A percentile compares a stretch with the other conserved stretches of the same genome.
phyloP scores from a whole-genome alignment of 1,284 basidiomycete genomes.

The Xanthoconium separans region DNA sequence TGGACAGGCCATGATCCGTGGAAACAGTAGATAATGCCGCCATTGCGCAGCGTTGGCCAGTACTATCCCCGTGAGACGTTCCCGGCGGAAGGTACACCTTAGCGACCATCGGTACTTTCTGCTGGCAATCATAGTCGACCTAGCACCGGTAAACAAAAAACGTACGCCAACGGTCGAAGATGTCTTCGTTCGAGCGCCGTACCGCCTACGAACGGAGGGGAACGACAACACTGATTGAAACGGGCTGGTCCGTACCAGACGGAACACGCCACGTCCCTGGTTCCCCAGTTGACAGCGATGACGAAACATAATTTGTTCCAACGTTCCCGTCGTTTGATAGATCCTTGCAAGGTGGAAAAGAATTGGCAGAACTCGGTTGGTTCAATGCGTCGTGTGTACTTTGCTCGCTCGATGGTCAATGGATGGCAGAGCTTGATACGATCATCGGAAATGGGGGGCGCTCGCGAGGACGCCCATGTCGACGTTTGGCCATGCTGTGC shows the following conservation, averaged over 20 bases:
- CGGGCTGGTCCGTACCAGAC: conserved; percentile 6
- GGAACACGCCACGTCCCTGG: not conserved
- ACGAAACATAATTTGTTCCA: not conserved
- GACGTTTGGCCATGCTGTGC: conserved; percentile 22
- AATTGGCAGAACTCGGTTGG: not conserved
- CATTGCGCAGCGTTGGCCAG: not conserved
- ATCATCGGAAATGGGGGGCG: conserved; percentile 1
- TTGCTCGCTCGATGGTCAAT: not conserved
- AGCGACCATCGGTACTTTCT: not conserved
- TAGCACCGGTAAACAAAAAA: not conserved
- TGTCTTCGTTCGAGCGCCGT: conserved; percentile 10
- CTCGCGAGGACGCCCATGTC: conserved; percentile 6
- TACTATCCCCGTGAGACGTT: not conserved
- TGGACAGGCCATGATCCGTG: conserved; percentile 19
- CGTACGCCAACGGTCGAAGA: not conserved
- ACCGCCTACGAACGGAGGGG: not conserved
- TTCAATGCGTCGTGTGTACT: not conserved
- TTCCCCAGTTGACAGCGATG: too few species aligned
- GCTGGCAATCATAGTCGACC: not conserved
- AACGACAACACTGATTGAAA: not conserved
- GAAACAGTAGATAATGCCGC: not conserved
- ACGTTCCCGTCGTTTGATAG: not conserved
- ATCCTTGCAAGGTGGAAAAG: conserved; percentile 1
- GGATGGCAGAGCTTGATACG: not conserved
- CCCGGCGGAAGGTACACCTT: not conserved